These are phyloP conservation scores for Pseudocercospora pini-densiflorae DNA, from an alignment of 2,329 filamentous ascomycete genomes.

Conservation along the genomic window DNA sequence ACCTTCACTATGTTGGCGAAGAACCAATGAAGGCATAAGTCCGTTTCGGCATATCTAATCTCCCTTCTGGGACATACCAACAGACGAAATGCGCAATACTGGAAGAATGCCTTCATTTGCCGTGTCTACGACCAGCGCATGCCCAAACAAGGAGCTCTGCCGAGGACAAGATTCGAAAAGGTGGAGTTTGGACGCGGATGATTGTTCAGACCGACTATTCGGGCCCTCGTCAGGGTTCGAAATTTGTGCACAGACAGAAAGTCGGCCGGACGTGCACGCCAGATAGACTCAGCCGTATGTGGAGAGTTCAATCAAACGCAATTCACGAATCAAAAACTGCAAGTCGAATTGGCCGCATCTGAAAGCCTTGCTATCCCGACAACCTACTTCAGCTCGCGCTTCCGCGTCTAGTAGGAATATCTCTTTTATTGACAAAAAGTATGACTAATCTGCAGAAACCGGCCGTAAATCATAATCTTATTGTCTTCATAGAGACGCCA, in stretches of 20 bases:
- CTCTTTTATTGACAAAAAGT: background rate
- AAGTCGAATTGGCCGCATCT: background rate
- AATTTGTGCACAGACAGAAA: background rate
- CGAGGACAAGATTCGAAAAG: background rate
- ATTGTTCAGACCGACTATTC: background rate
- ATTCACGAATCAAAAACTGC: background rate
- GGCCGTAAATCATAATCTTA: background rate
- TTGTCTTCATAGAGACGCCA: background rate
- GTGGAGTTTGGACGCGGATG: background rate
- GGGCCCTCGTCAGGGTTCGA: background rate
- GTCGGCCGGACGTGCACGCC: background rate
- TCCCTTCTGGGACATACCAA: background rate
- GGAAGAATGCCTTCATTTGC: background rate
- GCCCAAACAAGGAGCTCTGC: background rate
- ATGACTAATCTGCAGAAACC: background rate
- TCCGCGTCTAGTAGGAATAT: too few relatives aligned
- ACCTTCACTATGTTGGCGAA: conserved; percentile 93
- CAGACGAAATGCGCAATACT: background rate
- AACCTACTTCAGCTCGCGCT: background rate
- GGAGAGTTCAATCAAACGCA: background rate
- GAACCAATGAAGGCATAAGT: conserved; percentile 62
- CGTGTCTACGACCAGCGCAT: background rate
- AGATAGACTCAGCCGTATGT: background rate
- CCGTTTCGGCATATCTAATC: background rate
- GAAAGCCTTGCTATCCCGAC: background rate